phyloP scores from a whole-genome alignment of 768 basidiomycete genomes.

The Tulasnella sp. region DNA sequence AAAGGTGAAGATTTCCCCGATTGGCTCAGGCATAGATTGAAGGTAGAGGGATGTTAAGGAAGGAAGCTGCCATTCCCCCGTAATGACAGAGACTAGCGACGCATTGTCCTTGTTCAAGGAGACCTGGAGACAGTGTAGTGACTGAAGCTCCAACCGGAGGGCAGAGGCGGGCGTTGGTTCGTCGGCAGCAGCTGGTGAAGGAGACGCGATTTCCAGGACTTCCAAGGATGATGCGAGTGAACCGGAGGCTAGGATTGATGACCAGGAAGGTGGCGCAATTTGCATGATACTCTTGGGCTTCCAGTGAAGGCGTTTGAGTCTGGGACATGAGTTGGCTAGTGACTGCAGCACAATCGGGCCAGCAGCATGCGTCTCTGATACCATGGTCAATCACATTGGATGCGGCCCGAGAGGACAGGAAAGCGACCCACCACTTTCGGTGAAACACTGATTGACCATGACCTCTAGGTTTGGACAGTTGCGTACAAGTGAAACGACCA shows the following conservation, averaged over 20 bases:
- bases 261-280: not conserved
- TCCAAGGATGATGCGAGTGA: not conserved
- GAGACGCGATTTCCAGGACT: not conserved
- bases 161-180: not conserved
- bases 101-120: not conserved
- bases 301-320: not conserved
- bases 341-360: not conserved
- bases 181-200: not conserved
- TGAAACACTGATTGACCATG: not conserved
- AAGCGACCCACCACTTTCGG: not conserved
- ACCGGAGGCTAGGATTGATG: not conserved
- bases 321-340: not conserved
- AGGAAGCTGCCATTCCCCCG: not conserved
- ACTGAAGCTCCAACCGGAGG: not conserved
- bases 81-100: not conserved
- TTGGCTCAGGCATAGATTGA: too few relatives aligned
- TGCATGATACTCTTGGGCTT: not conserved
- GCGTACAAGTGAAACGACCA: not conserved
- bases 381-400: not conserved
- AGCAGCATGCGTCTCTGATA: not conserved
- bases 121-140: not conserved
- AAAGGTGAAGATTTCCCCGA: too few relatives aligned
- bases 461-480: not conserved
- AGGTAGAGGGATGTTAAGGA: too few relatives aligned
- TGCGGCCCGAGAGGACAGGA: not conserved